Base-by-base conservation (phyloP, 176 grass and related monocot species). In the Cenchrus fungigraminus region DNA sequence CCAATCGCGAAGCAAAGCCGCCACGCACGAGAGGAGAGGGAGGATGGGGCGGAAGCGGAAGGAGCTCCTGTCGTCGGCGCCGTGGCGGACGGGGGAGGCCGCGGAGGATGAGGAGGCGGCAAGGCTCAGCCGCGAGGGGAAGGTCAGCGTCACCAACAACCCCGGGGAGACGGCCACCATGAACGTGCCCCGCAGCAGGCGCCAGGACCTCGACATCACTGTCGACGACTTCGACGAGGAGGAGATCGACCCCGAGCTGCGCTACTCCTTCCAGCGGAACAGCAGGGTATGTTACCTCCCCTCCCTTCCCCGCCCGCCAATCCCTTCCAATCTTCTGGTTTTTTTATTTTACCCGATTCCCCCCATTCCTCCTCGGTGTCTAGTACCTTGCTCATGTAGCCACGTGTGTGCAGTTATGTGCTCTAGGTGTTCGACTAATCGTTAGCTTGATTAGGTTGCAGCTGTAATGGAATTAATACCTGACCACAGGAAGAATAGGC, bases 201-300 rank as follows among this genome's bases (percentile, higher is more conserved):
- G 59, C 31, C 67, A 52, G 54, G 86, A 85, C 1, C 83, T 83
- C 10, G 83, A 86, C 86, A 65, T 82, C 76, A 1, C 84, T 63
- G 71, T 82, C 9, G 86, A 91, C 59, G 92, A 94, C 75, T 91
- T 87, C 77, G 86, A 87, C 12, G 90, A 92, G 71, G 90, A 90
- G 14, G 93, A 95, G 50, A 94, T 94, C 84, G 92, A 94, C 86
- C 92, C 92, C 58, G 89, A 94, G 84, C 84, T 94, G 34, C 81
- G 89, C 17, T 94, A 87, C 82, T 88, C 85, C 78, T 91, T 91
- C 82, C 83, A 88, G 90, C 82, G 86, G 31, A 88, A 91, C 82
- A 85, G 78, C 78, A 85, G 86, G 78, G 90, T 91, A 85, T 22
- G 22, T 4, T 60, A 22, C 62, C 25, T 25, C 25, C 25, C 6